Evolutionary conservation across 2,329 filamentous ascomycete genomes (phyloP), one percentile per base, ranked within the genome.

Genomic region (Paraphaeosphaeria minitans): DNA sequence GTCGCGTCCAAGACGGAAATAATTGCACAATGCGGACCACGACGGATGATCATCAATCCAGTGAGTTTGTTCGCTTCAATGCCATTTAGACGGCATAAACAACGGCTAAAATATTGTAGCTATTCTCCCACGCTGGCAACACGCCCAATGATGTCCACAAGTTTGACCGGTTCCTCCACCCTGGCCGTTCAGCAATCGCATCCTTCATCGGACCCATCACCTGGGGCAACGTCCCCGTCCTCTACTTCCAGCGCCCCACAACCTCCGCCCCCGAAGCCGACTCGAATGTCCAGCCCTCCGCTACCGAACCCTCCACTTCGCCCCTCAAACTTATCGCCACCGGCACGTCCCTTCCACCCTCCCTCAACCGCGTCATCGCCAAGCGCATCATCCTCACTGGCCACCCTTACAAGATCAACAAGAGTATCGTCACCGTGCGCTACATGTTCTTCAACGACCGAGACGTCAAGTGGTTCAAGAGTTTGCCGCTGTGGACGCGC

Each of bases 371-470:
- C 41, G 89, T 99, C 56, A 87, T 99, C 60, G 93, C 94, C 69
- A 99, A 99, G 81, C 89, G 95, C 53, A 88, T 96, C 67, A 91
- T 98, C 64, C 84, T 99, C 57, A 97, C 95, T 0, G 96, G 95
- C 16, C 94, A 99, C 75, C 95, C 96, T 0, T 97, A 92, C 84
- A 97, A 99, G 81, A 99, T 99, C 76, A 92, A 99, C 86, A 97
- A 97, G 85, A 93, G 90, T 78, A 84, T 99, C 24, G 95, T 99
- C 59, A 99, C 96, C 0, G 89, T 99, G 48, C 89, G 95, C 31
- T 99, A 99, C 85, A 99, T 99, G 96, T 99, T 99, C 85, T 99
- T 99, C 87, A 96, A 94, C 82, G 84, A 90, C 50, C 92, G 94
- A 70, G 96, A 99, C 66, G 92, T 99, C 33, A 87, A 91, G 66